These are phyloP conservation scores for Nicotiana benthamiana DNA, from an alignment of 257 asterid genomes.

Conservation along the genomic window DNA sequence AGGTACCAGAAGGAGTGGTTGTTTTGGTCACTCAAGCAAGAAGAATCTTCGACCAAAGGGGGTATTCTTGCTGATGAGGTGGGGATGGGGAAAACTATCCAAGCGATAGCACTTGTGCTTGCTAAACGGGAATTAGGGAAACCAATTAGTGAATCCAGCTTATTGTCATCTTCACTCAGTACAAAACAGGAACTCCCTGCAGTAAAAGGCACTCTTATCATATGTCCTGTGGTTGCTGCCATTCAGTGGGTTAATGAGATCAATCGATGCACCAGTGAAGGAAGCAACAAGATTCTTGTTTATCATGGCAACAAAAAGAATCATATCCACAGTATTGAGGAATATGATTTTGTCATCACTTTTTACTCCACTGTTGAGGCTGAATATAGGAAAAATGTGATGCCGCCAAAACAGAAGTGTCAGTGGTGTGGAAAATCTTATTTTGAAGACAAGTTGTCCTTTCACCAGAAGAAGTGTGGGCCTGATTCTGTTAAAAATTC, in stretches of 20 bases:
- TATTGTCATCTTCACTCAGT: conserved; percentile 34
- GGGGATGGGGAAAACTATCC: conserved; percentile 99
- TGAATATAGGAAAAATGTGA: conserved; percentile 41
- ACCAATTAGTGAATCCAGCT: conserved; percentile 25
- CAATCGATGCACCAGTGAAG: conserved; percentile 65
- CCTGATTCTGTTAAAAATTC: background rate
- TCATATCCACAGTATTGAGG: conserved; percentile 39
- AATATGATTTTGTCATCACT: conserved; percentile 80
- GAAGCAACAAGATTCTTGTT: conserved; percentile 68
- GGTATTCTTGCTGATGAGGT: conserved; percentile 97
- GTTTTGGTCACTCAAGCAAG: conserved; percentile 87
- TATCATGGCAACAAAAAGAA: conserved; percentile 79
- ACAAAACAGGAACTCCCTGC: conserved; percentile 37
- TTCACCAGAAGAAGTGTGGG: background rate
- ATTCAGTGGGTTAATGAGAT: conserved; percentile 85
- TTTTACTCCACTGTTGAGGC: conserved; percentile 80
- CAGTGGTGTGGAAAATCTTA: background rate
- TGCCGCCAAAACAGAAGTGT: background rate
- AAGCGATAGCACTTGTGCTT: conserved; percentile 89
- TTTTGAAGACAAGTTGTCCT: background rate
- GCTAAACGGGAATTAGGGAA: conserved; percentile 45
- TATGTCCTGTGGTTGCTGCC: conserved; percentile 86
- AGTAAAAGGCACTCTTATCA: conserved; percentile 71
- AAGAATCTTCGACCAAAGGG: conserved; percentile 62
- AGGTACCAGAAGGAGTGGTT: conserved; percentile 95